Evolutionary conservation across 257 asterid genomes (phyloP), one percentile per base, ranked within the genome.

Genomic region (Jasminum sambac): DNA sequence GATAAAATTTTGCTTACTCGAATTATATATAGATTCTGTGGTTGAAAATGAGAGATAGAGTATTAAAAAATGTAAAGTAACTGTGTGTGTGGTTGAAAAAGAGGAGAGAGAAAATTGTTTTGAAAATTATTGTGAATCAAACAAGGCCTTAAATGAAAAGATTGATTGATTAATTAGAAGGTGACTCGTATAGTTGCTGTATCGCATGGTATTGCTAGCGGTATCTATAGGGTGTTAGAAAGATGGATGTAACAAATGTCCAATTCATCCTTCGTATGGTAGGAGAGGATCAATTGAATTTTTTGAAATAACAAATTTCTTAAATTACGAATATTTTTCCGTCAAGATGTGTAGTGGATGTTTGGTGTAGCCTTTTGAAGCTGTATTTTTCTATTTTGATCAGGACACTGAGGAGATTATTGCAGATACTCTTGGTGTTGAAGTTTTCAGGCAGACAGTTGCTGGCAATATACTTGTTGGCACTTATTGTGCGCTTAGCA

Each of bases 361-460:
- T n/a, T n/a, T n/a, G n/a, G n/a, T n/a, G n/a, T n/a, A n/a, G n/a
- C n/a, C n/a, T n/a, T n/a, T n/a, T n/a, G n/a, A n/a, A n/a, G n/a
- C n/a, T n/a, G n/a, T n/a, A n/a, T n/a, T 50, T 50, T 55, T 6
- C 61, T 69, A 19, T 44, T 60, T n/a, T 66, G 43, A 9, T 70
- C 80, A 93, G 98, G 98, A 90, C 78, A 93, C 98, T 5, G 98
- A 93, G 83, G 97, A 92, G 78, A 34, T 92, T 85, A 88, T 92
- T 68, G 91, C 94, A 14, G 98, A 92, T 85, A 88, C 86, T 72
- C 95, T 92, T 3, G 98, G 97, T 26, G 98, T 92, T 5, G 98
- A 92, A 80, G 98, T 92, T 68, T 93, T 90, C 77, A 80, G 95
- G 67, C 96, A 90, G 78, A 90, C 95, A 5, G 76, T 93, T 59